Conservation (phyloP, 2,329 filamentous ascomycete species). For the Phoma sp. region DNA sequence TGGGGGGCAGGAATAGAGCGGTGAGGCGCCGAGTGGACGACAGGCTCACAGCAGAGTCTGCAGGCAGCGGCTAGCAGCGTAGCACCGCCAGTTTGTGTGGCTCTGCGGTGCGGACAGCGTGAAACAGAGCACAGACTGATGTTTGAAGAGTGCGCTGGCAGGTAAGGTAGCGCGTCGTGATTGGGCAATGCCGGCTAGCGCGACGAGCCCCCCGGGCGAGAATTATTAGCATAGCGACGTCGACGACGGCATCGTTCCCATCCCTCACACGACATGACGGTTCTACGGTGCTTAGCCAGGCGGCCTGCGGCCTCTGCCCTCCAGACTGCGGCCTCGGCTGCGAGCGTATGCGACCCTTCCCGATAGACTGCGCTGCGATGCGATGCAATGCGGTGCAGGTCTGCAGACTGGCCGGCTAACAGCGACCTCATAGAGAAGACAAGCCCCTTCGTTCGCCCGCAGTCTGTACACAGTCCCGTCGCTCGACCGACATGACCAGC, state of each 20-base stretch:
- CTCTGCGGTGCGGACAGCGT: slow-evolving; percentile 33
- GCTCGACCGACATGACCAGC: slow-evolving; percentile 55
- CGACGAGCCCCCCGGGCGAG: slow-evolving; percentile 2
- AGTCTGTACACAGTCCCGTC: slow-evolving; percentile 55
- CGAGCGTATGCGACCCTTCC: slow-evolving; percentile 28
- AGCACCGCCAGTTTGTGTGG: slow-evolving; percentile 37
- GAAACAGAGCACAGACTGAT: slow-evolving; percentile 38
- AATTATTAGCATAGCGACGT: slow-evolving; percentile 15
- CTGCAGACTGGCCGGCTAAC: slow-evolving; percentile 30
- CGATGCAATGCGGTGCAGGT: slow-evolving; percentile 2
- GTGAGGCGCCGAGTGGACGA: slow-evolving; percentile 43
- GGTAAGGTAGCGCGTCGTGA: slow-evolving; percentile 30
- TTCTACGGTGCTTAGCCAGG: slow-evolving; percentile 42
- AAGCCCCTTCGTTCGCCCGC: slow-evolving; percentile 28
- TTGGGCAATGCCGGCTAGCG: slow-evolving; percentile 31
- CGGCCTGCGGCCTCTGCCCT: slow-evolving; percentile 32
- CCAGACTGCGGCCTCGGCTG: slow-evolving; percentile 27
- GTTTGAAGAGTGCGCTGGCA: slow-evolving; percentile 27
- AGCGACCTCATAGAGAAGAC: slow-evolving; percentile 32
- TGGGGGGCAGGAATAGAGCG: slow-evolving; percentile 29
- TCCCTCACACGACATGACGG: slow-evolving; percentile 34
- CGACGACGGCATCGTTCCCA: slow-evolving; percentile 1
- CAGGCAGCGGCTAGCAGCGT: slow-evolving; percentile 24
- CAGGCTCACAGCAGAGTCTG: slow-evolving; percentile 29
- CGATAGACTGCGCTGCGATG: background rate